Evolutionary conservation across 306 rosid genomes (phyloP), one percentile per base, ranked within the genome.

Genomic region (Mimosa pudica): DNA sequence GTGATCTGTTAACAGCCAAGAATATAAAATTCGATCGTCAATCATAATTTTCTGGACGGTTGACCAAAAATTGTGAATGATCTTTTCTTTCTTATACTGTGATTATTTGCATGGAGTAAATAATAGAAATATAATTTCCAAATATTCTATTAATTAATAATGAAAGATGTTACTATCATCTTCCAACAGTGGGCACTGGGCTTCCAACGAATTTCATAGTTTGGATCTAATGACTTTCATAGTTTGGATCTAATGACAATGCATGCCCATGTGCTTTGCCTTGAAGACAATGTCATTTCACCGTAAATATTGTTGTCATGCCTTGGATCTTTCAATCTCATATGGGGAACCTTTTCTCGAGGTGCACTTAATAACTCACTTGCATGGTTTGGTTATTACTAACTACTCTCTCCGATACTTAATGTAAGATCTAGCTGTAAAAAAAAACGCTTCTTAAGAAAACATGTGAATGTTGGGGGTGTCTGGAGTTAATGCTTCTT

Each of bases 171-270:
- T 41, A 32, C 71, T 38, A 38, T 38, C 70, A 41, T 75, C 70
- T 65, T 49, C 54, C 70, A 78, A 69, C 69, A n/a, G 49, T 65
- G 68, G 81, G 80, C 69, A n/a, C 44, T 65, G 68, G 81, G 80
- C 75, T 70, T 9, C 81, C 55, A 65, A 49, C 45, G 38, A 18
- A 51, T 74, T 74, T 82, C 47, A 9, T 41, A 75, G 49, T 14
- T 70, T 55, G 85, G 30, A 24, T 9, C 81, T 64, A 65, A 48
- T 45, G 36, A 18, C 42, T 74, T 74, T 82, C 47, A 9, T 41
- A 75, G 49, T 14, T 63, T 46, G 85, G 60, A 64, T 81, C 74
- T 57, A 24, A 35, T 13, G 52, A 6, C 17, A 4, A 10, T 4
- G 57, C 57, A 74, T 24, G 17, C 85, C 11, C 85, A 77, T 35